A percentile compares a stretch with the other conserved stretches of the same genome.
Conservation (phyloP, 2,329 filamentous ascomycete genomes). For the Chrysoporthe cubensis region DNA sequence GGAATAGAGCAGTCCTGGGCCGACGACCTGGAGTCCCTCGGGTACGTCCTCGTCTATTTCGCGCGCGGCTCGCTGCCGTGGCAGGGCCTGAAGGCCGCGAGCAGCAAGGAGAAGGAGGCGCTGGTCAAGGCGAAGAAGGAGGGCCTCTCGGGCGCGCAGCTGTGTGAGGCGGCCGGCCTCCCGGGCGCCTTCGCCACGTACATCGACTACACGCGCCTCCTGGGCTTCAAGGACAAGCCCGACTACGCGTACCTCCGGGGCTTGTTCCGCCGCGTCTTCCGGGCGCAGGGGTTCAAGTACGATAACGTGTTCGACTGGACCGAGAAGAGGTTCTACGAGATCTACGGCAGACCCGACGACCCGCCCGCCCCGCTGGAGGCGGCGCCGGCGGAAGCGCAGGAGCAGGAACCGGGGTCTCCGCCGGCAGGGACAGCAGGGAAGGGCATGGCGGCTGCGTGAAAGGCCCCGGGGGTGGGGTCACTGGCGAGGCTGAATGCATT, state of each 20-base stretch:
- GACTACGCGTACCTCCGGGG: neutral
- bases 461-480: too few relatives aligned
- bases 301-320: neutral
- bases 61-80: conserved; percentile 41
- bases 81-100: conserved; percentile 63
- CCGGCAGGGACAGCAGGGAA: too few relatives aligned
- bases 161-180: conserved; percentile 83
- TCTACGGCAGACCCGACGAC: neutral
- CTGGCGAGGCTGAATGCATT: too few relatives aligned
- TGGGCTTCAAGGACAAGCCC: neutral
- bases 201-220: conserved; percentile 94
- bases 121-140: conserved; percentile 72
- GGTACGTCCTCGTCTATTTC: neutral
- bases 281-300: neutral
- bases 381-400: too few relatives aligned
- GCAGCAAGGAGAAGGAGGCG: neutral
- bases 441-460: too few relatives aligned
- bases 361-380: too few relatives aligned
- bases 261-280: neutral
- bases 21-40: conserved; percentile 10
- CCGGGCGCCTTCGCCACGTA: conserved; percentile 99
- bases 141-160: conserved; percentile 96
- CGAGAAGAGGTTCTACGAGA: neutral
- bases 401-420: too few relatives aligned
- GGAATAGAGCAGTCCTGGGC: conserved; percentile 66